Percentiles rank a stretch among this genome's conserved stretches.
Conservation (phyloP, 2,329 filamentous ascomycete genomes). For the Fusarium ramigenum region DNA sequence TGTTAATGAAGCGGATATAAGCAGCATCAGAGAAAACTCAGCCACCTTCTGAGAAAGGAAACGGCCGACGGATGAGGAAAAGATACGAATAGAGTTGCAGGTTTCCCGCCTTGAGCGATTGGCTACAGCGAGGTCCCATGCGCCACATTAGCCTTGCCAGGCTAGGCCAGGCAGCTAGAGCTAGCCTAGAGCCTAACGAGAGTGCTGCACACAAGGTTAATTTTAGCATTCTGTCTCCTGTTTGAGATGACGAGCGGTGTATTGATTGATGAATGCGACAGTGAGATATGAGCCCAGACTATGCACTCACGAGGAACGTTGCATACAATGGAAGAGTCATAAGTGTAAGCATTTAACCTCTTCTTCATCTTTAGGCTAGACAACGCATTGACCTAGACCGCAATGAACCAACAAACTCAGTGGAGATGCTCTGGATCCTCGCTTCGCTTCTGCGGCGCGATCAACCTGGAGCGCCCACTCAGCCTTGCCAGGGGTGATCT, state of each 20-base stretch:
- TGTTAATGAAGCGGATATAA: background rate
- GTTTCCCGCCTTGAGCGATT: constrained; percentile 2
- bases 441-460: background rate
- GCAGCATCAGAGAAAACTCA: background rate
- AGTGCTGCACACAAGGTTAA: constrained; percentile 2
- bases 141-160: background rate
- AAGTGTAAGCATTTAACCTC: background rate
- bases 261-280: background rate
- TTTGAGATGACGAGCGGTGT: background rate
- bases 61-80: background rate
- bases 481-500: constrained; percentile 6
- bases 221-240: constrained; percentile 3
- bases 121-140: background rate
- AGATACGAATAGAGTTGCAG: constrained; percentile 5
- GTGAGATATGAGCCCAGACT: background rate
- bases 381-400: background rate
- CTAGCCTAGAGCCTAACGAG: background rate
- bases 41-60: constrained; percentile 1
- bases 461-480: background rate
- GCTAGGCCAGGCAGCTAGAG: background rate
- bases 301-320: background rate
- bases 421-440: background rate
- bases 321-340: background rate
- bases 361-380: background rate
- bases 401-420: background rate